Percentiles rank a stretch among this genome's conserved stretches.
Conservation (phyloP, 2,329 filamentous ascomycete genomes). For the Eurotiales sp. region DNA sequence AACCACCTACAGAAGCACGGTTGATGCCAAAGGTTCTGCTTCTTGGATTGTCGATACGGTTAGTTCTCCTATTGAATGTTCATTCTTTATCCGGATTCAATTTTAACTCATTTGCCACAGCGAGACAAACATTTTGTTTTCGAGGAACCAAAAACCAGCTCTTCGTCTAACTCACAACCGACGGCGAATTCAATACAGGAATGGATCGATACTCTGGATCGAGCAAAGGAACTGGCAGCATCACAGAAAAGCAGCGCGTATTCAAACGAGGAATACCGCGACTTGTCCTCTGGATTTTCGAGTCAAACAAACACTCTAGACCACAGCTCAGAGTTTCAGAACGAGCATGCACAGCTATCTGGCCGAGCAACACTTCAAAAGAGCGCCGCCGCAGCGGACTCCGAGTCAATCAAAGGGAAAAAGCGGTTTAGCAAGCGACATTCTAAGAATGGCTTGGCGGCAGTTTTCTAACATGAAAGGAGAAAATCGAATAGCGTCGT, state of each 20-base stretch:
- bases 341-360: slow-evolving; percentile 32
- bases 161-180: slow-evolving; percentile 59
- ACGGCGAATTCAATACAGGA: slow-evolving; percentile 73
- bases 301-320: slow-evolving; percentile 54
- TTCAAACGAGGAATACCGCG: slow-evolving; percentile 63
- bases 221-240: slow-evolving; percentile 77
- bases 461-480: slow-evolving; percentile 63
- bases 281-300: slow-evolving; percentile 67
- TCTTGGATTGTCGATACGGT: slow-evolving; percentile 93
- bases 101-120: too few species aligned
- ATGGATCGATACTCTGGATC: slow-evolving; percentile 86
- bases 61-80: slow-evolving; percentile 44
- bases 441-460: slow-evolving; percentile 88
- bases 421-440: slow-evolving; percentile 85
- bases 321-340: slow-evolving; percentile 36
- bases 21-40: slow-evolving; percentile 81
- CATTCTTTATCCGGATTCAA: slow-evolving; percentile 15
- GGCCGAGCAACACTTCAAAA: slow-evolving; percentile 46
- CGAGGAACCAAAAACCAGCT: slow-evolving; percentile 73
- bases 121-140: slow-evolving; percentile 87
- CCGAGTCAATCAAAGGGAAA: slow-evolving; percentile 55
- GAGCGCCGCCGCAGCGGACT: slow-evolving; percentile 40
- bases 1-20: slow-evolving; percentile 72
- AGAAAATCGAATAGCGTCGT: too few species aligned
- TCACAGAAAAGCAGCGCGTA: slow-evolving; percentile 69